phyloP scores from a whole-genome alignment of 2,329 filamentous ascomycete species.

The Simplicillium aogashimaense region DNA sequence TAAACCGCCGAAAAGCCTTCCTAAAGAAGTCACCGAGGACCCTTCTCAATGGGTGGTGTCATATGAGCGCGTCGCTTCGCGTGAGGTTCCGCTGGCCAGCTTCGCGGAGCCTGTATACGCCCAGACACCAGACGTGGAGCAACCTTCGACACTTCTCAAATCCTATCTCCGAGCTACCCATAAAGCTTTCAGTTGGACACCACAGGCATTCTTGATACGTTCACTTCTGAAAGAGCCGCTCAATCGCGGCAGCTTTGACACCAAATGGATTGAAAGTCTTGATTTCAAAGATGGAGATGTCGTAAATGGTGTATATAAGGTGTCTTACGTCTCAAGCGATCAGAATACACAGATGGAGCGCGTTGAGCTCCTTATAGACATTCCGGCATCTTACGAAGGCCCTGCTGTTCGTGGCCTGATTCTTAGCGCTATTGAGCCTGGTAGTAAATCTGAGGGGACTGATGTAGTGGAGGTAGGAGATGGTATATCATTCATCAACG shows the following conservation, averaged over 20 bases:
- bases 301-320: conserved; percentile 20
- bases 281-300: conserved; percentile 16
- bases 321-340: conserved; percentile 12
- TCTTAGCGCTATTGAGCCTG: conserved; percentile 5
- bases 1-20: conserved; percentile 8
- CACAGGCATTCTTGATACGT: conserved; percentile 19
- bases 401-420: conserved; percentile 8
- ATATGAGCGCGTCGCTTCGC: conserved; percentile 17
- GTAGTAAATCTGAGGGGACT: too few species aligned
- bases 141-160: conserved; percentile 12
- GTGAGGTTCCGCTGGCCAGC: conserved; percentile 9
- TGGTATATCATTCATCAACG: conserved; percentile 18
- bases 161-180: conserved; percentile 18
- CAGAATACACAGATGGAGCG: conserved; percentile 10
- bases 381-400: conserved; percentile 10
- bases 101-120: conserved; percentile 1
- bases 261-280: conserved; percentile 11
- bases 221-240: conserved; percentile 11
- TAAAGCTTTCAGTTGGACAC: conserved; percentile 20
- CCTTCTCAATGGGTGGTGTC: conserved; percentile 15
- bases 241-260: conserved; percentile 14
- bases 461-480: conserved; percentile 1
- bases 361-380: conserved; percentile 18
- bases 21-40: conserved; percentile 10
- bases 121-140: background rate